phyloP scores from a whole-genome alignment of 345 rosid genomes.

The Sisymbrium irio region DNA sequence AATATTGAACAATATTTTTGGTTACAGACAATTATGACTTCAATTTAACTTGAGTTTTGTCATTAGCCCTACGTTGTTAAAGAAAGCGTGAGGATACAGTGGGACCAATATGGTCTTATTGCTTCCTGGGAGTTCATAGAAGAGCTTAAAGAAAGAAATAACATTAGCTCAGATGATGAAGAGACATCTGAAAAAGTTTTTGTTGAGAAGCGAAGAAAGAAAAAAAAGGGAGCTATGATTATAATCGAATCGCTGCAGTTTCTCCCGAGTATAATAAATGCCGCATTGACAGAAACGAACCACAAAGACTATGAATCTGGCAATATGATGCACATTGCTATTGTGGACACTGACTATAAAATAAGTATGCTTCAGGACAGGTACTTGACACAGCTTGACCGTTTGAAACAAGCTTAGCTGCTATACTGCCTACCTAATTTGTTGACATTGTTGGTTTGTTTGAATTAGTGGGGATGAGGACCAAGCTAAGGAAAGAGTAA shows the following conservation, averaged over 20 bases:
- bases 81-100: constrained; percentile 96
- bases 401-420: neutral
- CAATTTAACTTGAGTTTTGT: constrained; percentile 24
- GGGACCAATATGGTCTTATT: constrained; percentile 91
- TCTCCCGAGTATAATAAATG: constrained; percentile 63
- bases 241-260: constrained; percentile 85
- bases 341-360: constrained; percentile 86
- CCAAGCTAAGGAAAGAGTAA: constrained; percentile 92
- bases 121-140: constrained; percentile 98
- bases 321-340: constrained; percentile 92
- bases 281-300: constrained; percentile 71
- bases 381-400: constrained; percentile 36
- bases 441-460: constrained; percentile 16
- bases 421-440: neutral
- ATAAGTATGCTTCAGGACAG: constrained; percentile 98
- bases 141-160: constrained; percentile 70
- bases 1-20: too few relatives aligned
- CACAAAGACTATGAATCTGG: constrained; percentile 56
- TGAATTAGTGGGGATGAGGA: constrained; percentile 88
- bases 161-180: constrained; percentile 48
- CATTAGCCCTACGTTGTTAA: constrained; percentile 88
- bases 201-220: constrained; percentile 68
- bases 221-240: constrained; percentile 93
- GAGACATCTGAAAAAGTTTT: constrained; percentile 40
- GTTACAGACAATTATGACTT: neutral